Base-by-base conservation (phyloP, 2,329 filamentous ascomycete species). In the Phyllosticta ampelicida region DNA sequence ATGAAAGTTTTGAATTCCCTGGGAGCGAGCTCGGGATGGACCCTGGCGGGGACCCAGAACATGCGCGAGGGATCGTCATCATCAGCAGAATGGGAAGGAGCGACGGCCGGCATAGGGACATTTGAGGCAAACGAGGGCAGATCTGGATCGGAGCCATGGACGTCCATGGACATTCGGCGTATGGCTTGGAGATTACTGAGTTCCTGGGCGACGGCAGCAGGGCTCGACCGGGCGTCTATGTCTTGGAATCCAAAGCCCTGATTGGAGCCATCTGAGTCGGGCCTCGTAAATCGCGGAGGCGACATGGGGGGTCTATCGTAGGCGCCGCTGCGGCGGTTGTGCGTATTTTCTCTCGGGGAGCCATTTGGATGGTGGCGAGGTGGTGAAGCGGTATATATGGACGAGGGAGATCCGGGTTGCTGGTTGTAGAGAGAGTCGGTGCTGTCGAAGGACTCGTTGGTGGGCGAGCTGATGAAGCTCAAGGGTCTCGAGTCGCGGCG, bases 1-100 rank as follows among this genome's bases (percentile, higher is more conserved):
- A 99, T 81, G 65, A 97, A 99, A 1, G 87, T 92, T 73, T 95
- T 96, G 78, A 97, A 99, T 65, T 96, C 94, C 68, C 88, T 90
- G 1, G 94, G 94, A 2, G 94, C 94, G 53, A 99, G 78, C 72
- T 99, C 94, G 0, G 94, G 94, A 66, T 99, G 94, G 26, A 99
- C 81, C 60, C 90, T 84, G 21, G 94, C 94, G 5, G 94, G 94
- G 5, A 99, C 94, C 94, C 94, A 99, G 63, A 97, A 88, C 60
- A 97, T 75, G 62, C 90, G 83, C 1, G 91, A 90, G 8, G 90
- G 84, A 69, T 97, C 92, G 65, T 90, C 87, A 69, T 95, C 90
- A 62, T 89, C 87, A 61, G 83, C 81, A 29, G 84, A 63, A 48
- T 72, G 82, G 2, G 79, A 84, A 1, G 89, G 88, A 18, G 88